Evolutionary conservation across 345 rosid genomes (phyloP).

Genomic region (Corchorus capsularis): DNA sequence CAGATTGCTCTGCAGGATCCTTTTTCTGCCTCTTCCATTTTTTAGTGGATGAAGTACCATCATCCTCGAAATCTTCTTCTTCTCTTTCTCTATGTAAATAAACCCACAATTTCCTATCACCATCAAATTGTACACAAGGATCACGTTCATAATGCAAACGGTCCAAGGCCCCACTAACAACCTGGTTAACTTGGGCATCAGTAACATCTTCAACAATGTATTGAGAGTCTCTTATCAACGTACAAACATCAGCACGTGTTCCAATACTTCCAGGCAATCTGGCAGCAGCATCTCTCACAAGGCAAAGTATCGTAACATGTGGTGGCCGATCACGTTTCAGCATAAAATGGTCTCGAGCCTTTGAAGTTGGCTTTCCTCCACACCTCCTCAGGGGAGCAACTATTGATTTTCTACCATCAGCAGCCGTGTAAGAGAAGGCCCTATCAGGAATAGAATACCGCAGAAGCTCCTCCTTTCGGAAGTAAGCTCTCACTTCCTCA

Average conservation of each 20-base stretch:
- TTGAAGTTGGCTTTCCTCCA: conserved; percentile 99
- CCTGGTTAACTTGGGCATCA: conserved; percentile 90
- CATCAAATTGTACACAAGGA: conserved; percentile 95
- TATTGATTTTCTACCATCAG: conserved; percentile 94
- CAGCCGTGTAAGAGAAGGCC: conserved; percentile 95
- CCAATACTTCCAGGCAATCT: conserved; percentile 99
- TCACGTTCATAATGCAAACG: conserved; percentile 98
- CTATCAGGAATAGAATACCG: conserved; percentile 98
- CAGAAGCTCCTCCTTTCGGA: conserved; percentile 84
- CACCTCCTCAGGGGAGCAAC: conserved; percentile 99
- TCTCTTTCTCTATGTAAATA: conserved; percentile 95
- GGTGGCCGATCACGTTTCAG: conserved; percentile 99
- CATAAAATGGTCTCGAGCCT: conserved; percentile 99
- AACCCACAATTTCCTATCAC: conserved; percentile 96
- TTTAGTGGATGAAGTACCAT: conserved; percentile 99
- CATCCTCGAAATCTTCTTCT: conserved; percentile 99
- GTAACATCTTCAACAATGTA: conserved; percentile 90
- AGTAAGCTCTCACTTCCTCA: conserved; percentile 89
- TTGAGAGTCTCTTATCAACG: conserved; percentile 92
- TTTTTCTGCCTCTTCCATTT: conserved; percentile 99
- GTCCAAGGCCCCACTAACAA: conserved; percentile 98
- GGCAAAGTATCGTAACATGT: conserved; percentile 96
- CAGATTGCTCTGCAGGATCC: conserved; percentile 81
- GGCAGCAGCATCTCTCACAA: conserved; percentile 98
- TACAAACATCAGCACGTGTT: conserved; percentile 99